Conservation (phyloP, 2,329 filamentous ascomycete genomes). For the Byssothecium circinans region DNA sequence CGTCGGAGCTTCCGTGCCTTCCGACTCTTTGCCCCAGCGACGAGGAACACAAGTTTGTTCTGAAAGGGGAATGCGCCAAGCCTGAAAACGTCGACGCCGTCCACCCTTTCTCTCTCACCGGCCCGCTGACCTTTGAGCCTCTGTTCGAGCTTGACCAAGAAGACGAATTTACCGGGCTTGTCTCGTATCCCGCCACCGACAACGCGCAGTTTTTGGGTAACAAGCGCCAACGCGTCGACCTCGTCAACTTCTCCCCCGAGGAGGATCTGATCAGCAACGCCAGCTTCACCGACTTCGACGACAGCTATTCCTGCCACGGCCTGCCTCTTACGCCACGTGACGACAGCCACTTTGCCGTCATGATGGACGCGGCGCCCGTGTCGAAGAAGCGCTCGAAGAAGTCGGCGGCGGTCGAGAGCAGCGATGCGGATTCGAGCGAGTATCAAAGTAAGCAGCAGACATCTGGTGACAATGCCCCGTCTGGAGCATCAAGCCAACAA, state of each 20-base stretch:
- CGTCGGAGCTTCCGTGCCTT: conserved; percentile 66
- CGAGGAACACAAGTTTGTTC: conserved; percentile 59
- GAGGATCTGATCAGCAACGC: conserved; percentile 78
- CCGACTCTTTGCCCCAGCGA: conserved; percentile 64
- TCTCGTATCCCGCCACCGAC: conserved; percentile 65
- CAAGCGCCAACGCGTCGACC: conserved; percentile 73
- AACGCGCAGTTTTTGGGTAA: conserved; percentile 63
- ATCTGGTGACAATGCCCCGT: conserved; percentile 36
- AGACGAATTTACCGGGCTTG: conserved; percentile 79
- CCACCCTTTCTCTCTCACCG: conserved; percentile 49
- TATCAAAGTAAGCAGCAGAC: conserved; percentile 39
- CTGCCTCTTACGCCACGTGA: conserved; percentile 64
- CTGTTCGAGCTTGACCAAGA: conserved; percentile 90
- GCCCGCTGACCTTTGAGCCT: conserved; percentile 76
- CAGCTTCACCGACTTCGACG: conserved; percentile 75
- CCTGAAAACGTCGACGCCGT: conserved; percentile 40
- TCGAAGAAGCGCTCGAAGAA: conserved; percentile 37
- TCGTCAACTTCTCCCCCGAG: conserved; percentile 63
- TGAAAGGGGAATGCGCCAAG: conserved; percentile 50
- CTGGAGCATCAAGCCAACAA: conserved; percentile 42
- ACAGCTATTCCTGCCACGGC: conserved; percentile 63
- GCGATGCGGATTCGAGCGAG: conserved; percentile 39
- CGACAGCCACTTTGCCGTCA: conserved; percentile 48
- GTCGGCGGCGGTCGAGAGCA: conserved; percentile 28
- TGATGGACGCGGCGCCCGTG: conserved; percentile 26